These are phyloP conservation scores for Beauveria rudraprayagi DNA, from an alignment of 2,329 filamentous ascomycete species.

Conservation along the genomic window DNA sequence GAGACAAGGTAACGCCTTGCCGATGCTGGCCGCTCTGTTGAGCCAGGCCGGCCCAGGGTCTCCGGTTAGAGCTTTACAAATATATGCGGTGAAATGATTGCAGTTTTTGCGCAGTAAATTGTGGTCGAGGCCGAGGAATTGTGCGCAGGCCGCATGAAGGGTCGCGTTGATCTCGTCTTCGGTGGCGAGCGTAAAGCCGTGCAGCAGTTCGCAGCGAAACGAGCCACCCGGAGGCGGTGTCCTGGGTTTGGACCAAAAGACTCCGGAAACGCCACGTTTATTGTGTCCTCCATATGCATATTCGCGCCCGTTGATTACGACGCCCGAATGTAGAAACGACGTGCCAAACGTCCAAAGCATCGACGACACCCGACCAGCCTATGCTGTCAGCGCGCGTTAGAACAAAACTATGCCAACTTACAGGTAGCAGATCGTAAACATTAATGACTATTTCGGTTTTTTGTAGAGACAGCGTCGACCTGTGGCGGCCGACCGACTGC, in stretches of 20 bases:
- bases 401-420: slow-evolving; percentile 28
- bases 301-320: slow-evolving; percentile 71
- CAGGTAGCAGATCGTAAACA: slow-evolving; percentile 69
- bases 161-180: slow-evolving; percentile 63
- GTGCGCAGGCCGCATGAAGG: slow-evolving; percentile 58
- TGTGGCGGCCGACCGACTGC: slow-evolving; percentile 36
- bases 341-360: slow-evolving; percentile 70
- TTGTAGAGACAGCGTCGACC: slow-evolving; percentile 59
- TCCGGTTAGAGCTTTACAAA: slow-evolving; percentile 66
- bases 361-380: slow-evolving; percentile 69
- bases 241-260: slow-evolving; percentile 73
- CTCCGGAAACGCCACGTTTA: slow-evolving; percentile 60
- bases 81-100: slow-evolving; percentile 77
- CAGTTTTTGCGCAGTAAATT: slow-evolving; percentile 79
- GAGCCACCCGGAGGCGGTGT: slow-evolving; percentile 69
- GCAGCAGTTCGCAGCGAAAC: slow-evolving; percentile 66
- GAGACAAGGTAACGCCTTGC: slow-evolving; percentile 71
- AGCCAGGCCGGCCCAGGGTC: slow-evolving; percentile 65
- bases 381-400: slow-evolving; percentile 3
- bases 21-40: slow-evolving; percentile 77
- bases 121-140: slow-evolving; percentile 69
- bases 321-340: slow-evolving; percentile 72
- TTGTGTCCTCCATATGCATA: slow-evolving; percentile 83
- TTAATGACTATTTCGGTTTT: slow-evolving; percentile 70
- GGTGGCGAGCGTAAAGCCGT: slow-evolving; percentile 67